A percentile compares a stretch with the other conserved stretches of the same genome.
These are phyloP conservation scores for Geosmithia flava DNA, from an alignment of 2,329 filamentous ascomycete genomes.

Conservation along the genomic window DNA sequence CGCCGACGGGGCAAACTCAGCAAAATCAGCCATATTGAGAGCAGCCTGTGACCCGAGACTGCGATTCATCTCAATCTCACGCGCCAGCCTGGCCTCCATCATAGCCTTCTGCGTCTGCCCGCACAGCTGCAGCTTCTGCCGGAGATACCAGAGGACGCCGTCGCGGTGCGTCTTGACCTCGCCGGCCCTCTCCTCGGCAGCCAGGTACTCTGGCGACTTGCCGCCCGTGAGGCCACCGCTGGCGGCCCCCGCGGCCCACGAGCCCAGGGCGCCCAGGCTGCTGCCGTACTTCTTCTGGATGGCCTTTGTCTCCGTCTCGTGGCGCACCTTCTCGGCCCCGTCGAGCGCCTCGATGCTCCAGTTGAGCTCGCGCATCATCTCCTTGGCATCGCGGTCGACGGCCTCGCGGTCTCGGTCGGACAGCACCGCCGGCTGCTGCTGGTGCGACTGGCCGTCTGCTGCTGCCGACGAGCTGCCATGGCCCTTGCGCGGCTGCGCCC, in stretches of 20 bases:
- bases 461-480: slow-evolving; percentile 24
- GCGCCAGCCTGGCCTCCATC: slow-evolving; percentile 79
- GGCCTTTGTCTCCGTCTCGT: slow-evolving; percentile 59
- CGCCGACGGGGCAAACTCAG: slow-evolving; percentile 10
- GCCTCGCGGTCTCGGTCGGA: slow-evolving; percentile 75
- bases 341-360: slow-evolving; percentile 67
- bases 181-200: slow-evolving; percentile 58
- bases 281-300: slow-evolving; percentile 58
- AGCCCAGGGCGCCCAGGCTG: slow-evolving; percentile 49
- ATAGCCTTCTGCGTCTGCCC: slow-evolving; percentile 73
- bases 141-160: slow-evolving; percentile 71
- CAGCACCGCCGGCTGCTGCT: slow-evolving; percentile 39
- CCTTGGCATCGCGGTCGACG: slow-evolving; percentile 78
- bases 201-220: slow-evolving; percentile 51
- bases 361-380: slow-evolving; percentile 75
- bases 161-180: slow-evolving; percentile 62
- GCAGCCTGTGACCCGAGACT: slow-evolving; percentile 64
- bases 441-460: slow-evolving; percentile 13
- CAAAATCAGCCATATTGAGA: slow-evolving; percentile 18
- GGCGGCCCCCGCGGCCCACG: slow-evolving; percentile 52
- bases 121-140: slow-evolving; percentile 62
- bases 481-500: slow-evolving; percentile 49
- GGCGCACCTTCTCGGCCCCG: slow-evolving; percentile 70
- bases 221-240: slow-evolving; percentile 15
- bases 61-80: slow-evolving; percentile 82